Conservation (phyloP, 768 basidiomycete species). For the Clitopilus hobsonii region DNA sequence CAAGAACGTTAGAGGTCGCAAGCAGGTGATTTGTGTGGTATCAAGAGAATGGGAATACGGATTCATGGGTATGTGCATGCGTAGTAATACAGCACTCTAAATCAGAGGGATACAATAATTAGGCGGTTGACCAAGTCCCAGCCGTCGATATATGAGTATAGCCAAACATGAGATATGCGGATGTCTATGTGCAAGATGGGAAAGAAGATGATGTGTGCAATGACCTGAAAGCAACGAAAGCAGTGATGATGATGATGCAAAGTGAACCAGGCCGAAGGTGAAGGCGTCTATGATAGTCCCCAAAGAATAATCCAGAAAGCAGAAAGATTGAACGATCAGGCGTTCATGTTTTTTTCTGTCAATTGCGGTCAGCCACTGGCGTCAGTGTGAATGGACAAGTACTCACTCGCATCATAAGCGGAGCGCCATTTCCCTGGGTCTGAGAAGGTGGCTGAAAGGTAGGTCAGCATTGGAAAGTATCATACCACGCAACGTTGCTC, state of each 20-base stretch:
- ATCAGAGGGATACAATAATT: background rate
- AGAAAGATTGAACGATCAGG: constrained; percentile 9
- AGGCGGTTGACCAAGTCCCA: background rate
- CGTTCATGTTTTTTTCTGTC: constrained; percentile 21
- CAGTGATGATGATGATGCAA: constrained; percentile 8
- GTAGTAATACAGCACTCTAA: background rate
- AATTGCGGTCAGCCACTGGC: background rate
- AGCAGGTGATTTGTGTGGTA: background rate
- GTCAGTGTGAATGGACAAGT: constrained; percentile 1
- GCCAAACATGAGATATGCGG: constrained; percentile 10
- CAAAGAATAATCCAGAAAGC: constrained; percentile 4
- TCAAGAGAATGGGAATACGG: background rate
- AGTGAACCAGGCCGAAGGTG: constrained; percentile 10
- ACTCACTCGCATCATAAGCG: constrained; percentile 49
- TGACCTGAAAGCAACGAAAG: constrained; percentile 14
- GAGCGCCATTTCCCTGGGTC: constrained; percentile 36
- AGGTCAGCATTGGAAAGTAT: constrained; percentile 7
- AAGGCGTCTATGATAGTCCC: constrained; percentile 18
- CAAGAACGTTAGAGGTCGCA: background rate
- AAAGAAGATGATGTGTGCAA: constrained; percentile 10
- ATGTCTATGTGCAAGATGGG: constrained; percentile 18
- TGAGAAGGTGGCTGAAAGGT: constrained; percentile 27
- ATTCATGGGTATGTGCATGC: constrained; percentile 1
- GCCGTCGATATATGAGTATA: background rate
- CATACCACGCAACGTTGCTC: constrained; percentile 11